These are phyloP conservation scores for Pseudogymnoascus sp. DNA, from an alignment of 2,329 filamentous ascomycete species.

Conservation along the genomic window DNA sequence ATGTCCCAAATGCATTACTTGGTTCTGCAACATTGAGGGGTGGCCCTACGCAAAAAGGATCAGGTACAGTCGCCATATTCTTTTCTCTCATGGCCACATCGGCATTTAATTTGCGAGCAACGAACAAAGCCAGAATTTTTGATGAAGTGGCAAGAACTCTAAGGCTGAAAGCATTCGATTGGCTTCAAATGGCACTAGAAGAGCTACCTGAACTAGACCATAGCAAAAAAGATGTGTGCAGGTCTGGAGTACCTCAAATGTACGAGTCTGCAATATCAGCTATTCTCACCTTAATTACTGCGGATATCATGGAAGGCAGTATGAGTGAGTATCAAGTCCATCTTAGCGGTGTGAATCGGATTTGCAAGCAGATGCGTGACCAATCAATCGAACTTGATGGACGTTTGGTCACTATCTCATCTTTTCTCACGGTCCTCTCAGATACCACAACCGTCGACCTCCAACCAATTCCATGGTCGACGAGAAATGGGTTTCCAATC, in stretches of 20 bases:
- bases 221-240: background rate
- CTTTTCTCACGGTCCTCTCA: background rate
- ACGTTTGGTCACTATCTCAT: background rate
- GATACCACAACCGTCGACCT: background rate
- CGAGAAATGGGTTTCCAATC: background rate
- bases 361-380: background rate
- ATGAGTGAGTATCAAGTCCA: background rate
- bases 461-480: background rate
- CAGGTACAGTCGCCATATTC: background rate
- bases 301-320: background rate
- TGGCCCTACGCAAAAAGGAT: background rate
- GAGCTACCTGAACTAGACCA: background rate
- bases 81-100: background rate
- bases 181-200: background rate
- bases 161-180: background rate
- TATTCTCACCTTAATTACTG: background rate
- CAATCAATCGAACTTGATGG: background rate
- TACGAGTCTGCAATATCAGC: background rate
- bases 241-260: background rate
- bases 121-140: background rate
- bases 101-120: background rate
- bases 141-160: background rate
- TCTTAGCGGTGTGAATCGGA: background rate
- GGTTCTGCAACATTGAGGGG: background rate
- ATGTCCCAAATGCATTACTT: background rate